These are phyloP conservation scores for Blastocystis sp. DNA, from an alignment of 352 stramenopile genomes.

Conservation along the genomic window DNA sequence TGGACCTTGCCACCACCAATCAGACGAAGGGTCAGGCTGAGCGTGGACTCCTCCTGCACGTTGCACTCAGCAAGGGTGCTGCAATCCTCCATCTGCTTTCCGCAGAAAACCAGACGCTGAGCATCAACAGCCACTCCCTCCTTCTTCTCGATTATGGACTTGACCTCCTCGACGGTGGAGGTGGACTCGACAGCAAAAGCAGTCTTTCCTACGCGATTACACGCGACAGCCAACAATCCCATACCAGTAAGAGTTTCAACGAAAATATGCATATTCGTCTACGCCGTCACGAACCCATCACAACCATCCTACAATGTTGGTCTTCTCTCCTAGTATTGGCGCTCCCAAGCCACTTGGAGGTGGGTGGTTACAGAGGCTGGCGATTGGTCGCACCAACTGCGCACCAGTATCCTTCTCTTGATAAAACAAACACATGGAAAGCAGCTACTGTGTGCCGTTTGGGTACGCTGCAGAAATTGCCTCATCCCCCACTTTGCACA, in stretches of 20 bases:
- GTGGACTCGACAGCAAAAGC: constrained; percentile 30
- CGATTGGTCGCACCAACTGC: constrained; percentile 34
- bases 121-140: constrained; percentile 27
- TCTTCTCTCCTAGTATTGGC: no score
- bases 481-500: constrained; percentile 18
- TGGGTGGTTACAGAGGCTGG: background rate
- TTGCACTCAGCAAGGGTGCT: constrained; percentile 77
- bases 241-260: constrained; percentile 40
- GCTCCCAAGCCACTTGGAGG: no score
- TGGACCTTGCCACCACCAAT: constrained; percentile 88
- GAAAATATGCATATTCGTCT: constrained; percentile 48
- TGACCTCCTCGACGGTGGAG: background rate
- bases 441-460: background rate
- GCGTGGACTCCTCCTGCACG: constrained; percentile 78
- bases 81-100: constrained; percentile 77
- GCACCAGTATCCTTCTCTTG: no score
- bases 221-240: background rate
- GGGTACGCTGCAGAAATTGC: background rate
- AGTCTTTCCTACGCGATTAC: constrained; percentile 24
- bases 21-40: constrained; percentile 50
- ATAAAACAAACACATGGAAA: constrained; percentile 41
- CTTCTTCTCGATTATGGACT: constrained; percentile 19
- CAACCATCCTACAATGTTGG: background rate
- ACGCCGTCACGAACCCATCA: background rate
- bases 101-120: constrained; percentile 75